Conservation (phyloP, 352 stramenopile genomes). For the Globisporangium barbulae region DNA sequence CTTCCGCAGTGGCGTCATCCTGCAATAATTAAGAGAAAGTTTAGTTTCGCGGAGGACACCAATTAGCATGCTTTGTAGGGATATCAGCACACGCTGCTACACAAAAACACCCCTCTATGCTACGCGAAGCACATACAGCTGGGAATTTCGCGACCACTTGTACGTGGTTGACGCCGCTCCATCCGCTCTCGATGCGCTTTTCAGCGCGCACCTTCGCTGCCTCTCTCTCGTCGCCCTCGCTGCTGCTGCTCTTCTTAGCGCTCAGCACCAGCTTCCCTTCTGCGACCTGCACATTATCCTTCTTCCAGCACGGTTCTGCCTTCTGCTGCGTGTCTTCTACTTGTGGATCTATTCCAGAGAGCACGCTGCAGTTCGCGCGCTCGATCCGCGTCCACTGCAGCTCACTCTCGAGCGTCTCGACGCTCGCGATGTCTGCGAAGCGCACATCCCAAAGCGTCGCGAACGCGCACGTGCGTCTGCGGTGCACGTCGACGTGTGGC, state of each 20-base stretch:
- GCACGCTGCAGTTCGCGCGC: slow-evolving; percentile 13
- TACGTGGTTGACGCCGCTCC: slow-evolving; percentile 12
- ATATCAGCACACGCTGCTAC: background rate
- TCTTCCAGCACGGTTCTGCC: slow-evolving; percentile 18
- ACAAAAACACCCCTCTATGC: background rate
- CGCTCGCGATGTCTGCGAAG: slow-evolving; percentile 10
- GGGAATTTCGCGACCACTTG: slow-evolving; percentile 11
- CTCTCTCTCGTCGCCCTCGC: background rate
- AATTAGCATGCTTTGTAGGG: background rate
- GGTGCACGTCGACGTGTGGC: slow-evolving; percentile 23
- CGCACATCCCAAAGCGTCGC: slow-evolving; percentile 30
- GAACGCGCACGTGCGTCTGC: slow-evolving; percentile 28
- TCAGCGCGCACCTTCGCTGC: slow-evolving; percentile 10
- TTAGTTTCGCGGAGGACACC: background rate
- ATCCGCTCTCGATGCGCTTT: slow-evolving; percentile 2
- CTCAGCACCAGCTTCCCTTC: slow-evolving; percentile 10
- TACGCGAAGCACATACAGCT: background rate
- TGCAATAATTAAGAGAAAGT: background rate
- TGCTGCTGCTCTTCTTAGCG: background rate
- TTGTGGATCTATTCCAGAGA: background rate
- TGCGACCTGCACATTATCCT: slow-evolving; percentile 15
- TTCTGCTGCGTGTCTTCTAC: background rate
- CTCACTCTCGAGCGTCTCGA: slow-evolving; percentile 21
- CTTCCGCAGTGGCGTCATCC: slow-evolving; percentile 13
- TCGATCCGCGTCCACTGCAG: slow-evolving; percentile 16